Evolutionary conservation across 2,329 filamentous ascomycete genomes (phyloP).

Genomic region (Colletotrichum spinosum): DNA sequence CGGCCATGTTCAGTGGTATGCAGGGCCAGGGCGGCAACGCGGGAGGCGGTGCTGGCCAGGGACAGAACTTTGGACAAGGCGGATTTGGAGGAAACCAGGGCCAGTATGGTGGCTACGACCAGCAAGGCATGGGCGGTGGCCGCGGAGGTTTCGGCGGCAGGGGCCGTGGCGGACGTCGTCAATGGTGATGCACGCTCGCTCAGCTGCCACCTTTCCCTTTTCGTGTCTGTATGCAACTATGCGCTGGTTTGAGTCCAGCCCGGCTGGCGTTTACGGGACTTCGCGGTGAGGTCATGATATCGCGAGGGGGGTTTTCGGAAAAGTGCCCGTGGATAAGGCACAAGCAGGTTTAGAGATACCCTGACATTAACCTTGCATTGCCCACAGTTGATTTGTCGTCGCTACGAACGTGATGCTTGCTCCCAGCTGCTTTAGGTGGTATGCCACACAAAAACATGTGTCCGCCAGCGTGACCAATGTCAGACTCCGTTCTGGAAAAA

Average conservation of each 20-base stretch:
- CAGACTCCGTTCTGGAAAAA: too few relatives aligned
- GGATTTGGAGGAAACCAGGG: conserved; percentile 66
- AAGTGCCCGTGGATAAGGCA: conserved; percentile 25
- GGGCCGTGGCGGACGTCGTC: conserved; percentile 46
- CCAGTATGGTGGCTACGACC: conserved; percentile 62
- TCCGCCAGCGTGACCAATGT: too few relatives aligned
- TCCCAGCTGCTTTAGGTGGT: background rate
- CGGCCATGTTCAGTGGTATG: conserved; percentile 70
- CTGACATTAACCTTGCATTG: conserved; percentile 36
- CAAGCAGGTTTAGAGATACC: conserved; percentile 37
- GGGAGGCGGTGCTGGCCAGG: conserved; percentile 61
- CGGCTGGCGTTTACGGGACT: conserved; percentile 30
- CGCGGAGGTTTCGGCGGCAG: conserved; percentile 44
- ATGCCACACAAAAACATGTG: too few relatives aligned
- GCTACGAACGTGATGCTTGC: background rate
- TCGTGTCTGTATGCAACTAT: conserved; percentile 13
- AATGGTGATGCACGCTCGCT: conserved; percentile 16
- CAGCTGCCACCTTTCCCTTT: background rate
- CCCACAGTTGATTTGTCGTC: conserved; percentile 1
- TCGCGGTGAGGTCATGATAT: conserved; percentile 21
- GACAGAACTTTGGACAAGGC: conserved; percentile 63
- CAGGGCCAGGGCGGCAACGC: conserved; percentile 58
- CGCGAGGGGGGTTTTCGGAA: conserved; percentile 20
- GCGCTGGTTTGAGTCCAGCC: conserved; percentile 24
- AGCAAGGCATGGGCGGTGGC: conserved; percentile 58